Conservation (phyloP, 305 asterid species). For the Solanum hybrid region DNA sequence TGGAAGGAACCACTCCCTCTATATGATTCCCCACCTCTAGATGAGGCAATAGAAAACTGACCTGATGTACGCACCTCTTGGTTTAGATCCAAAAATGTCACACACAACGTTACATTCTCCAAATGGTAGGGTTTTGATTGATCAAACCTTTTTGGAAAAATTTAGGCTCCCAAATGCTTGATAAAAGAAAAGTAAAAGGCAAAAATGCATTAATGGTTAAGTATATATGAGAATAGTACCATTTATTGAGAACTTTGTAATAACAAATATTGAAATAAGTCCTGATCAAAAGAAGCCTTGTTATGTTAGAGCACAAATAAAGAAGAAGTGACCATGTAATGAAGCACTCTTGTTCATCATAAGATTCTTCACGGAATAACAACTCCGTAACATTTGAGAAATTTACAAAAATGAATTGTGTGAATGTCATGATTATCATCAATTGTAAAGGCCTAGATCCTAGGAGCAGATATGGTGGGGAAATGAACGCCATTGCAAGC, state of each 20-base stretch:
- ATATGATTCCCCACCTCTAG: no score
- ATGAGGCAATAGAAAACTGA: no score
- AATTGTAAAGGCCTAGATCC: background rate
- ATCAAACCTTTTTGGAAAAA: no score
- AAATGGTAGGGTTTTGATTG: no score
- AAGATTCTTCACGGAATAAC: background rate
- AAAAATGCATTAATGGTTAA: no score
- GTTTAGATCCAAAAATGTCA: no score
- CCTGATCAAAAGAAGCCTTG: background rate
- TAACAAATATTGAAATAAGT: background rate
- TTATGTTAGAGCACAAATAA: background rate
- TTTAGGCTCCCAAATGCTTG: no score
- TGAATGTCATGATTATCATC: background rate
- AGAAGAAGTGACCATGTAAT: background rate
- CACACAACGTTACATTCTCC: no score
- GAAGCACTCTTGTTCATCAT: background rate
- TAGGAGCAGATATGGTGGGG: background rate
- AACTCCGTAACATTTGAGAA: background rate
- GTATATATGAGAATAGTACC: background rate
- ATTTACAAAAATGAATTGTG: background rate
- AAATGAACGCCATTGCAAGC: background rate
- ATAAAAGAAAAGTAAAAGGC: no score
- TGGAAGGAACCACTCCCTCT: no score
- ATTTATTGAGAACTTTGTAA: background rate
- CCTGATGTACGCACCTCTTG: no score